phyloP scores from a whole-genome alignment of 306 rosid genomes.

The Psophocarpus tetragonolobus region DNA sequence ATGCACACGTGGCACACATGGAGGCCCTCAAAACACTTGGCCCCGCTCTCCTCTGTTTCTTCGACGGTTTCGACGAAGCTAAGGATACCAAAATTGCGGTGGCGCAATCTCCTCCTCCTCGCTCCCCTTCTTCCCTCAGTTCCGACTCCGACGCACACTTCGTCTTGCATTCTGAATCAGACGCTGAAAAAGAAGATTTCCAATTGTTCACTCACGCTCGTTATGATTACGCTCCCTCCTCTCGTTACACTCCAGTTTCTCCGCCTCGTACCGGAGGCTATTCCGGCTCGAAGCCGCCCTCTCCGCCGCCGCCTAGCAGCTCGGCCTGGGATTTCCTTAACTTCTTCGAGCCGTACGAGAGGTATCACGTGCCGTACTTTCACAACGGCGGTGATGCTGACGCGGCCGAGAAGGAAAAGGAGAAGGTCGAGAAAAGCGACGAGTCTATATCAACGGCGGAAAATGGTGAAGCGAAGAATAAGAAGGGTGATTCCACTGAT shows the following conservation, averaged over 20 bases:
- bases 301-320: conserved; percentile 65
- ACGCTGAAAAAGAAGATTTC: conserved; percentile 29
- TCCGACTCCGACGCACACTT: conserved; percentile 40
- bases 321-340: conserved; percentile 84
- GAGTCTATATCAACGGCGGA: conserved; percentile 9
- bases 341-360: conserved; percentile 77
- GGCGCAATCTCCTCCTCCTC: conserved; percentile 18
- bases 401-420: conserved; percentile 28
- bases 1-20: conserved; percentile 73
- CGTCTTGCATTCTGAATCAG: conserved; percentile 48
- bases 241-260: conserved; percentile 33
- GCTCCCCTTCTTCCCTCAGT: conserved; percentile 39
- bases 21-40: conserved; percentile 62
- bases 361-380: conserved; percentile 51
- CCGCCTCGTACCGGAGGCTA: conserved; percentile 42
- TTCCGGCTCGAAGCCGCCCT: conserved; percentile 31
- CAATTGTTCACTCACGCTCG: conserved; percentile 28
- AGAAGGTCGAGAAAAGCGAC: neutral
- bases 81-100: neutral
- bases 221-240: neutral
- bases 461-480: conserved; percentile 24
- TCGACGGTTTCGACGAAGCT: conserved; percentile 32
- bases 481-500: neutral
- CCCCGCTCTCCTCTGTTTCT: conserved; percentile 62
- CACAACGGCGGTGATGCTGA: neutral